Evolutionary conservation across 441 rosid genomes (phyloP), one percentile per base, ranked within the genome.

Genomic region (Daphne laureola): DNA sequence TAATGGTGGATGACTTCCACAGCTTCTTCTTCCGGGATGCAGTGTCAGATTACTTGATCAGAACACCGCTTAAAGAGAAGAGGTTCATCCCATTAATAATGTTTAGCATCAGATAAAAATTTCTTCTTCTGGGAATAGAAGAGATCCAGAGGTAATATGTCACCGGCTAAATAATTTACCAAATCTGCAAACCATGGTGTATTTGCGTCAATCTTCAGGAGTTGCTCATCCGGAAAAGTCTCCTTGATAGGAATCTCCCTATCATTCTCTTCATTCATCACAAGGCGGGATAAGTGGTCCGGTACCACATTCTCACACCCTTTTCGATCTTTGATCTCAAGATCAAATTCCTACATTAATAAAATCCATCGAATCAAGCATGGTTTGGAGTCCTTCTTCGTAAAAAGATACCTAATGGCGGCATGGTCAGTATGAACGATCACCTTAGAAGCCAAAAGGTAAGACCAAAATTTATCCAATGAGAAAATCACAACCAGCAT

Each of bases 261-360:
- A 7, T 5, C 11, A 1, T 0, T 31, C 43, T 53, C 46, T 43
- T 6, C 46, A 41, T 41, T 1, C 46, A 50, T 31, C 9, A 1
- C 51, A n/a, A 55, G 18, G 5, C 12, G 0, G 2, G 18, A 43
- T 0, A 56, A 13, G 36, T 54, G 48, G 17, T 36, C 46, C 7
- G 31, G 46, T 1, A 36, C 13, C 5, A 53, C 12, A 13, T 14
- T 35, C 14, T 53, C 2, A 36, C 17, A 2, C 14, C 21, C 9
- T 2, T 53, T 53, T 4, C 21, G 16, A 16, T 55, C 59, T 14
- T 14, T 13, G n/a, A 55, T 43, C 35, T 55, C 36, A 6, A 55
- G 3, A 18, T 41, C 17, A 55, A 55, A 21, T 11, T 31, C 36
- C 5, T 31, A 8, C 6, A 31, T 5, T 5, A 31, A 31, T 5